Evolutionary conservation across 306 rosid genomes (phyloP), one percentile per base, ranked within the genome.

Genomic region (Lathyrus sativus): DNA sequence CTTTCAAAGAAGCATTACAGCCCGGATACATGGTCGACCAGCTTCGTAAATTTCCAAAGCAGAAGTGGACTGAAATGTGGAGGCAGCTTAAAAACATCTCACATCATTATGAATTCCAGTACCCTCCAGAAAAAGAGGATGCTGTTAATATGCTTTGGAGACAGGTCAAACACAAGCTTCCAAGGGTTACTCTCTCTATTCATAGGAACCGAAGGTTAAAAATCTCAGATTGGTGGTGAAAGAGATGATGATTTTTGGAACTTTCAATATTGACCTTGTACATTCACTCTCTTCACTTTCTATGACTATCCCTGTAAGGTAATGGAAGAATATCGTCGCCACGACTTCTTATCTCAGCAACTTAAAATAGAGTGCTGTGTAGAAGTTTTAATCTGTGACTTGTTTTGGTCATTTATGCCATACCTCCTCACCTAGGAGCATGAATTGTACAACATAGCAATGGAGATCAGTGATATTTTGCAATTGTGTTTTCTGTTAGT

Each of bases 61-160:
- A 88, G 59, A 85, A 76, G 73, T 95, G 99, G 99, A 62, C 80
- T 53, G 92, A 87, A 77, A 95, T 95, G 99, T 91, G 96, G 97
- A 77, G 74, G 67, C 85, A 75, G 69, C 85, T 95, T 29, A 88
- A 88, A 86, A 79, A 48, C 58, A 72, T 90, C 55, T 77, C 99
- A 46, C 91, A 42, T 76, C 96, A 85, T 81, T 88, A 84, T 65
- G 97, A 95, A 82, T 90, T 95, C 76, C 95, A 88, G 61, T 90
- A 91, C 77, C 99, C 96, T 12, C 91, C 95, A 0, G 67, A 78
- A 63, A 88, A 79, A 70, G 97, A 83, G 66, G 99, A 95, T 62
- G 95, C 96, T 37, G 92, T 93, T 17, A 76, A 90, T 75, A 90
- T 93, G 99, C 68, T 95, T 24, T 95, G 99, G 97, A 90, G 92